These are phyloP conservation scores for Fomitiporia mediterranea DNA, from an alignment of 1,284 basidiomycete genomes.

Conservation along the genomic window DNA sequence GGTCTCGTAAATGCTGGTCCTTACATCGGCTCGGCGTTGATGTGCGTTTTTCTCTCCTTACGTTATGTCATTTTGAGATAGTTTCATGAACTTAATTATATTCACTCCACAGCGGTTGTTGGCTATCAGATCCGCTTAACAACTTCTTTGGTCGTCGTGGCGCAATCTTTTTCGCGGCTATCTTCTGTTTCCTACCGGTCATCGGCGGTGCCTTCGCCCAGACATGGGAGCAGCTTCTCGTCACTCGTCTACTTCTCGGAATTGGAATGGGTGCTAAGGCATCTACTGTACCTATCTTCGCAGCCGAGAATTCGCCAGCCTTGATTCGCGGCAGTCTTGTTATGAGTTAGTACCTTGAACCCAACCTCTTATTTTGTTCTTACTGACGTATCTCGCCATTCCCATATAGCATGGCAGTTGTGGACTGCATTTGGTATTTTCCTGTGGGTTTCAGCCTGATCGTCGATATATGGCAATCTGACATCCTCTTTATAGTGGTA, in stretches of 20 bases:
- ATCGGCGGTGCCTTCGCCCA: constrained; percentile 50
- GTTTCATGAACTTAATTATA: constrained; percentile 19
- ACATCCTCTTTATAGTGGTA: constrained; percentile 28
- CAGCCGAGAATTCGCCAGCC: constrained; percentile 59
- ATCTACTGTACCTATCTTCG: constrained; percentile 54
- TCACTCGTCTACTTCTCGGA: constrained; percentile 55
- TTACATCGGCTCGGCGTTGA: constrained; percentile 58
- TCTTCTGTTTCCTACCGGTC: constrained; percentile 52
- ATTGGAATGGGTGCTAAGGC: constrained; percentile 66
- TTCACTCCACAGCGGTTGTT: constrained; percentile 32
- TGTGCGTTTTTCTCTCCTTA: constrained; percentile 59
- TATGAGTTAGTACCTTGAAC: constrained; percentile 29
- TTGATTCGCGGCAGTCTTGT: constrained; percentile 46
- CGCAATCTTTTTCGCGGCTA: constrained; percentile 61
- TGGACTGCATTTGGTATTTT: constrained; percentile 63
- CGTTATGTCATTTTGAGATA: constrained; percentile 26
- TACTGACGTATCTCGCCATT: neutral
- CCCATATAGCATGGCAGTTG: constrained; percentile 10
- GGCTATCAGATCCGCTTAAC: constrained; percentile 47
- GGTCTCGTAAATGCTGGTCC: constrained; percentile 45
- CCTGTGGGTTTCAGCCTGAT: constrained; percentile 26
- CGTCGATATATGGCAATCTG: neutral
- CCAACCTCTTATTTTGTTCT: constrained; percentile 26
- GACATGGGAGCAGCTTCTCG: constrained; percentile 30
- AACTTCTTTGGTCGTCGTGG: constrained; percentile 58